These are phyloP conservation scores for Piper longum DNA, from an alignment of 164 flowering plant species.

Conservation along the genomic window DNA sequence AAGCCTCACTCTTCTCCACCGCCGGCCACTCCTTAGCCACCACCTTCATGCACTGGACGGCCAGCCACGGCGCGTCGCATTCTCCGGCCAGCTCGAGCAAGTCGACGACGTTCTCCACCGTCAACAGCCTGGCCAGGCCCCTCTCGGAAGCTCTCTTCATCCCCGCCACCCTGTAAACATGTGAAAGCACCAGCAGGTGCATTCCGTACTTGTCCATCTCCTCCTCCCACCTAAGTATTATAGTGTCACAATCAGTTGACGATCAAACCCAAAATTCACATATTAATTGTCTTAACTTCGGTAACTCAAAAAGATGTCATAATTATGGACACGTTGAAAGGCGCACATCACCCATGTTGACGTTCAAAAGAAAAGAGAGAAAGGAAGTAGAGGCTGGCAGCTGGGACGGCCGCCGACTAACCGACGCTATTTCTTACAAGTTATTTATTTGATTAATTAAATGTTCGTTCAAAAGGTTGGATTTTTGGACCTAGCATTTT, in stretches of 20 bases:
- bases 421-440: too few relatives aligned
- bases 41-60: slow-evolving; percentile 66
- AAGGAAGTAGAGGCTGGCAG: too few relatives aligned
- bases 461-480: too few relatives aligned
- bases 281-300: too few relatives aligned
- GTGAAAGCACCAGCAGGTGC: slow-evolving; percentile 72
- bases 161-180: slow-evolving; percentile 50
- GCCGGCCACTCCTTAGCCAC: slow-evolving; percentile 36
- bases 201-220: slow-evolving; percentile 61
- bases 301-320: neutral
- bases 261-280: too few relatives aligned
- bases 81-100: slow-evolving; percentile 63
- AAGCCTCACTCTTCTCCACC: slow-evolving; percentile 71
- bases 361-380: too few relatives aligned
- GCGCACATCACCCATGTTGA: too few relatives aligned
- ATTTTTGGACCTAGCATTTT: too few relatives aligned
- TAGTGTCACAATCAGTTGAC: too few relatives aligned
- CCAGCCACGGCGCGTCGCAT: slow-evolving; percentile 78
- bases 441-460: too few relatives aligned
- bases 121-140: slow-evolving; percentile 32
- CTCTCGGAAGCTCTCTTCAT: slow-evolving; percentile 61
- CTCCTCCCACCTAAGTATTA: slow-evolving; percentile 38
- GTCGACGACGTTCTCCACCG: slow-evolving; percentile 65
- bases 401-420: too few relatives aligned
- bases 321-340: neutral